Conservation (phyloP, 1,139 yeast genomes). For the Blastobotrys petasosporus region DNA sequence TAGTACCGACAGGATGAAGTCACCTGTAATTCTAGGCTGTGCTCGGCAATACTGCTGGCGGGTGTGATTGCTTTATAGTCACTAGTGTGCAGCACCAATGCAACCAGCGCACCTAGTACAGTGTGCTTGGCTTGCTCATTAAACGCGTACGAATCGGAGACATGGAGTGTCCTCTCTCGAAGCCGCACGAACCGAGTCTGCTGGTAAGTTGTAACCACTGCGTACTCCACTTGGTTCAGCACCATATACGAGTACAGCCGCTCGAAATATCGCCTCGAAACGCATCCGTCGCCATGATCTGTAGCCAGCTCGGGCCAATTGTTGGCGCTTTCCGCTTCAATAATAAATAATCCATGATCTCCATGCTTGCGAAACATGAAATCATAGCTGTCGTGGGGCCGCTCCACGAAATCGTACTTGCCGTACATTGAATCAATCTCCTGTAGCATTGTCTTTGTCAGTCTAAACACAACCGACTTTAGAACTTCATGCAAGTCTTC, state of each 20-base stretch:
- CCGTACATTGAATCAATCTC: background rate
- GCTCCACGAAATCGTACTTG: constrained; percentile 1
- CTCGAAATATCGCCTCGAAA: constrained; percentile 6
- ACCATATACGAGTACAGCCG: constrained; percentile 12
- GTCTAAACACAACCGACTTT: constrained; percentile 5
- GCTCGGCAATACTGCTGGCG: constrained; percentile 4
- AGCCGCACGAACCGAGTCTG: constrained; percentile 10
- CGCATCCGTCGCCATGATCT: constrained; percentile 1
- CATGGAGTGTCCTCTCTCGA: constrained; percentile 1
- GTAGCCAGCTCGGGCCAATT: constrained; percentile 11
- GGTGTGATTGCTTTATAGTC: constrained; percentile 6
- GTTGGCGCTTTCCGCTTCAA: constrained; percentile 11
- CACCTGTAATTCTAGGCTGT: constrained; percentile 6
- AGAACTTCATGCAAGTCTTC: constrained; percentile 9
- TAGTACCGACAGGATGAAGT: constrained; percentile 2
- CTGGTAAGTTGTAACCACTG: constrained; percentile 10
- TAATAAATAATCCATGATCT: constrained; percentile 3
- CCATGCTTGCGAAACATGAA: constrained; percentile 5
- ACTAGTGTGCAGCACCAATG: constrained; percentile 7
- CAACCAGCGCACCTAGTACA: constrained; percentile 12
- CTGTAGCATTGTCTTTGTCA: background rate
- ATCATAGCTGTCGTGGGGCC: constrained; percentile 5
- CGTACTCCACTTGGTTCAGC: constrained; percentile 11
- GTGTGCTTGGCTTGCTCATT: constrained; percentile 12
- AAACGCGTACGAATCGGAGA: constrained; percentile 9